phyloP scores from a whole-genome alignment of 2,329 filamentous ascomycete species.

The Fusarium cyanostomum region DNA sequence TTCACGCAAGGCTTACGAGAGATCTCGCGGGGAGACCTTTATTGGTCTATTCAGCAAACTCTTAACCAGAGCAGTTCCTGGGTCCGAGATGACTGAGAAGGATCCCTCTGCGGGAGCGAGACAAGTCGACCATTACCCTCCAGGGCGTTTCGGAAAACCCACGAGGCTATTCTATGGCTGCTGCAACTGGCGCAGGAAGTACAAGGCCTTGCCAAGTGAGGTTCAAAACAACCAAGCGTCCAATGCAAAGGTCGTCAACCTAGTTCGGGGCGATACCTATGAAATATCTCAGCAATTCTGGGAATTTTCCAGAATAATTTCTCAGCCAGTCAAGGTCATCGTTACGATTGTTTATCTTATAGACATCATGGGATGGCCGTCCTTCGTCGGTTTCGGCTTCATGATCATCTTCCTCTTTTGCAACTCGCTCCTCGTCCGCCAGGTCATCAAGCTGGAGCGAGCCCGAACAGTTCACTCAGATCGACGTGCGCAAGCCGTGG shows the following conservation, averaged over 20 bases:
- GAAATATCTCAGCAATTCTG: constrained; percentile 86
- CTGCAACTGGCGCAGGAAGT: constrained; percentile 33
- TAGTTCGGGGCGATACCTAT: constrained; percentile 85
- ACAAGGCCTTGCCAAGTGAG: background rate
- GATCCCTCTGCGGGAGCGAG: constrained; percentile 30
- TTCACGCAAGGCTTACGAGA: constrained; percentile 82
- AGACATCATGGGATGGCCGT: constrained; percentile 81
- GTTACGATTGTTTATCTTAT: constrained; percentile 72
- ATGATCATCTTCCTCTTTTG: constrained; percentile 74
- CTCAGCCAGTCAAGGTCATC: constrained; percentile 79
- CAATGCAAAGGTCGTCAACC: constrained; percentile 89
- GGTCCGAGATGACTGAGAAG: constrained; percentile 51
- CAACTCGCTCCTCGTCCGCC: constrained; percentile 73
- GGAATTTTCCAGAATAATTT: constrained; percentile 82
- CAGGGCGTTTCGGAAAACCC: background rate
- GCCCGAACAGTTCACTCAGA: constrained; percentile 79
- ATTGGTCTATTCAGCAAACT: constrained; percentile 52
- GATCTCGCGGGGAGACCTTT: constrained; percentile 76
- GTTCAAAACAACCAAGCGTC: constrained; percentile 68
- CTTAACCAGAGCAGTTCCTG: constrained; percentile 50
- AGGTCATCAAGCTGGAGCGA: constrained; percentile 74
- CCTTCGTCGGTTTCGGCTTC: constrained; percentile 76
- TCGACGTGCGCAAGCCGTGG: constrained; percentile 78
- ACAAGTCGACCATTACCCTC: background rate
- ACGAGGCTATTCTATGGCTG: constrained; percentile 29